These are phyloP conservation scores for Pleomassaria siparia DNA, from an alignment of 2,329 filamentous ascomycete species.

Conservation along the genomic window DNA sequence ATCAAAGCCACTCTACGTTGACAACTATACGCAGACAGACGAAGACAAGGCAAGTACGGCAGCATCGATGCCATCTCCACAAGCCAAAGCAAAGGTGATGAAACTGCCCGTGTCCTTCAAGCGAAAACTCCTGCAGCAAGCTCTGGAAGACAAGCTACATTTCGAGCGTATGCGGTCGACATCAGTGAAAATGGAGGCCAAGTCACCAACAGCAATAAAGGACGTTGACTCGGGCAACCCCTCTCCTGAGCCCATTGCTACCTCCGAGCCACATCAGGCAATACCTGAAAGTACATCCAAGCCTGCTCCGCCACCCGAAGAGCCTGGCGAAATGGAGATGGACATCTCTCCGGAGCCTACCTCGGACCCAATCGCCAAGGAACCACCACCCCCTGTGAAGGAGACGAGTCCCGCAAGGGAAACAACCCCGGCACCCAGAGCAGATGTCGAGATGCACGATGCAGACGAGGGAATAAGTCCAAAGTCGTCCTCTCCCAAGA, in stretches of 20 bases:
- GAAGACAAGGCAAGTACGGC: slow-evolving; percentile 13
- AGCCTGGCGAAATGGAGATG: slow-evolving; percentile 33
- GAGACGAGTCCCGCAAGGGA: slow-evolving; percentile 1
- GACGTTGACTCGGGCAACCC: slow-evolving; percentile 36
- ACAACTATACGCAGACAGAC: slow-evolving; percentile 39
- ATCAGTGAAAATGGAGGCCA: slow-evolving; percentile 37
- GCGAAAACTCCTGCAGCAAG: slow-evolving; percentile 41
- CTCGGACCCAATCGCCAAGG: slow-evolving; percentile 15
- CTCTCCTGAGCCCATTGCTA: slow-evolving; percentile 34
- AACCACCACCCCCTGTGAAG: slow-evolving; percentile 1
- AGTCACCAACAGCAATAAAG: slow-evolving; percentile 34
- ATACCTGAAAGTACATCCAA: too few relatives aligned
- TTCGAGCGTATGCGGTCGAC: slow-evolving; percentile 41
- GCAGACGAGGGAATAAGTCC: slow-evolving; percentile 20
- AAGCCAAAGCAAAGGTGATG: slow-evolving; percentile 21
- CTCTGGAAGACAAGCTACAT: slow-evolving; percentile 40
- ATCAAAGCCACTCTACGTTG: slow-evolving; percentile 36
- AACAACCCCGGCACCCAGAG: slow-evolving; percentile 13
- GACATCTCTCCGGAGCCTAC: slow-evolving; percentile 26
- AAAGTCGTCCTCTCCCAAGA: slow-evolving; percentile 21
- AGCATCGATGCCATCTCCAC: slow-evolving; percentile 9
- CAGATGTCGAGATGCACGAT: slow-evolving; percentile 53
- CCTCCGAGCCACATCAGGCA: too few relatives aligned
- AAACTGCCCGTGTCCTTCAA: slow-evolving; percentile 40
- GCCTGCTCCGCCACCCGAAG: slow-evolving; percentile 26